Evolutionary conservation across 306 rosid genomes (phyloP), one percentile per base, ranked within the genome.

Genomic region (Cucumis cinereus): DNA sequence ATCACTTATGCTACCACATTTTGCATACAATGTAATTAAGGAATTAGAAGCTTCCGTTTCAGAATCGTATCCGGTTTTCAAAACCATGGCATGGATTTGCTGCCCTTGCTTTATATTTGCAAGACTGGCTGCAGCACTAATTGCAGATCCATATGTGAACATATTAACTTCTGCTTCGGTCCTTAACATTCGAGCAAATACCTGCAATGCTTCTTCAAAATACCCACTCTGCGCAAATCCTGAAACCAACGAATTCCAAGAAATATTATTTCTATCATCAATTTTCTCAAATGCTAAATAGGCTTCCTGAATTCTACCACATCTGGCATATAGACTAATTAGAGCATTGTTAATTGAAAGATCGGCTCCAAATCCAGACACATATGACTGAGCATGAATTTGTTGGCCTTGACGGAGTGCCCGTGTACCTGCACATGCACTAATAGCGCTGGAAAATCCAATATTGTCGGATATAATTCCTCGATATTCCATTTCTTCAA

Each of bases 221-320:
- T 84, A 69, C 6, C 91, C 92, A 75, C 97, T 87, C 82, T 89
- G 98, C 35, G 89, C 87, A 79, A 88, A 89, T 58, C 97, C 98
- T 23, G 98, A 93, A 72, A 93, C 72, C 84, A 93, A 75, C 17
- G 91, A 84, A 82, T 93, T 93, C 98, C 98, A 93, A 38, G 98
- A 84, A 76, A 88, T 67, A 71, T 82, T 89, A 79, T 93, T 90
- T 81, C 81, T 88, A 75, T 78, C 76, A 77, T 81, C 81, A 76
- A 87, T 90, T 77, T 83, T 82, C 72, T 87, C 79, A 45, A 93
- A 93, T 81, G 90, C 86, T 73, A 47, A 61, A 85, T 89, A 86
- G 59, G 97, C 96, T 80, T 88, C 90, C 54, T 6, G 77, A 63
- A 85, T 79, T 81, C 86, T 86, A 64, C 98, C 98, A 66, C 91